Percentiles rank a stretch among this genome's conserved stretches.
Evolutionary conservation across 1,284 basidiomycete species (phyloP).

Genomic region (Porogramme epimiltina): DNA sequence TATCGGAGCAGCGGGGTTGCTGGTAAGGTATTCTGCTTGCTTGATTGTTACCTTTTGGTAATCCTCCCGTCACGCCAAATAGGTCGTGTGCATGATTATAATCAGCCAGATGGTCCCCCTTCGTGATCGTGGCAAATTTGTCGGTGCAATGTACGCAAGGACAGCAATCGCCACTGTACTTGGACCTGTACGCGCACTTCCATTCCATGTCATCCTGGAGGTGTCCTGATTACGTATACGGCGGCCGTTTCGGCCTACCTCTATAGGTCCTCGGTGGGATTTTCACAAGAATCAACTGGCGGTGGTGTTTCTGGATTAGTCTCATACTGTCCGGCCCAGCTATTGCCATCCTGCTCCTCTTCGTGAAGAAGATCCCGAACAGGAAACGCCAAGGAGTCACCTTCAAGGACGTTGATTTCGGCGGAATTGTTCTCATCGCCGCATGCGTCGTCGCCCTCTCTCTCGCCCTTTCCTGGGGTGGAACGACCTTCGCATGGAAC

Average conservation of each 20-base stretch:
- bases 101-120: conserved; percentile 18
- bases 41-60: background rate
- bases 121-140: conserved; percentile 12
- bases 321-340: conserved; percentile 11
- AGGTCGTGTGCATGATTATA: conserved; percentile 18
- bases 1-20: conserved; percentile 12
- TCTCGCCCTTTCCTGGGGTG: conserved; percentile 12
- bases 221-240: background rate
- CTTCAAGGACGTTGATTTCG: conserved; percentile 14
- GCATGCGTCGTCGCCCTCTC: conserved; percentile 3
- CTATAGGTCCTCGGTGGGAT: conserved; percentile 8
- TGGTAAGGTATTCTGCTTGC: background rate
- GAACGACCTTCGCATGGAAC: conserved; percentile 9
- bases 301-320: conserved; percentile 18
- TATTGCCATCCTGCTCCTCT: conserved; percentile 4
- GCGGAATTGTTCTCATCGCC: conserved; percentile 9
- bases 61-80: no score
- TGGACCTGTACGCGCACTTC: conserved; percentile 5
- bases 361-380: conserved; percentile 14
- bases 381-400: conserved; percentile 8
- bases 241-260: background rate
- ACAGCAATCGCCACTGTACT: conserved; percentile 13
- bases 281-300: conserved; percentile 6
- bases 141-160: conserved; percentile 16
- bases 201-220: background rate